Conservation (phyloP, 2,329 filamentous ascomycete genomes). For the Ceratocystis papillata region DNA sequence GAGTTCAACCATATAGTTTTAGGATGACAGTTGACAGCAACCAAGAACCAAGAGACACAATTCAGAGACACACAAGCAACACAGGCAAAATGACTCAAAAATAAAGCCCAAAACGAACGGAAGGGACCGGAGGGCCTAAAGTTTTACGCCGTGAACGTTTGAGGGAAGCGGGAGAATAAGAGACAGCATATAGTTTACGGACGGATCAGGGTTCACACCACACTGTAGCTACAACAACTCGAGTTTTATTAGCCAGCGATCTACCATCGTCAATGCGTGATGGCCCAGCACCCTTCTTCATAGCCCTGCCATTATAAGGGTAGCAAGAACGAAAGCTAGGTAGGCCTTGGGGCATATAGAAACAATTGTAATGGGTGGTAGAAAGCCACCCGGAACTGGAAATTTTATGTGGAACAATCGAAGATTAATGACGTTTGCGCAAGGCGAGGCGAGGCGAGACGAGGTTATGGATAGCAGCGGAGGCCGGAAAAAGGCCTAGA, state of each 20-base stretch:
- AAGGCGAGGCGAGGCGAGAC: background rate
- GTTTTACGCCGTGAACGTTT: background rate
- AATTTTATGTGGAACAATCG: background rate
- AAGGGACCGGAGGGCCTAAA: background rate
- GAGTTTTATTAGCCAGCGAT: background rate
- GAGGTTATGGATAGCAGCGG: background rate
- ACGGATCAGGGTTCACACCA: no score
- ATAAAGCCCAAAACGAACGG: background rate
- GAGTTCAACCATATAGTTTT: background rate
- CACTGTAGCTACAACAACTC: background rate
- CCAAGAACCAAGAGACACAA: background rate
- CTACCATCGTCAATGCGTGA: background rate
- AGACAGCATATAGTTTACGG: no score
- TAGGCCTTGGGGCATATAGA: background rate
- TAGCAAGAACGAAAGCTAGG: background rate
- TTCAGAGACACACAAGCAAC: background rate
- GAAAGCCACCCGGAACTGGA: background rate
- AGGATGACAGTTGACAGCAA: slow-evolving; percentile 9
- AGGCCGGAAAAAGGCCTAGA: background rate
- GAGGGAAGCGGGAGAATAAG: background rate
- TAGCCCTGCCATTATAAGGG: background rate
- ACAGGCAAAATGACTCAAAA: background rate
- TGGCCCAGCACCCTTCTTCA: background rate
- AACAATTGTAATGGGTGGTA: background rate
- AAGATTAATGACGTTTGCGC: background rate